These are phyloP conservation scores for Xylaria arbuscula DNA, from an alignment of 2,329 filamentous ascomycete species.

Conservation along the genomic window DNA sequence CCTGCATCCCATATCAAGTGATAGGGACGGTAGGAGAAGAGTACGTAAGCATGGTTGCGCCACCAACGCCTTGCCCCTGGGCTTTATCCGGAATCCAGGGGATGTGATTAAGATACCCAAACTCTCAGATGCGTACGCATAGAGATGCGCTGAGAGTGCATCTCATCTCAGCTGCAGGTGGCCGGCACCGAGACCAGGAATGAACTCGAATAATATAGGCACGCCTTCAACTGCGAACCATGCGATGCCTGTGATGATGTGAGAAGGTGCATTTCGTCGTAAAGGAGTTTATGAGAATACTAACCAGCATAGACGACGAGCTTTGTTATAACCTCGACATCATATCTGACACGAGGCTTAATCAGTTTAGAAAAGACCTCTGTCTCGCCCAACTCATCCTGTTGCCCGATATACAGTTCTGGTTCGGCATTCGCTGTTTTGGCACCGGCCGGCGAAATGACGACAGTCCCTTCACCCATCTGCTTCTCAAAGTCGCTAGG, in stretches of 20 bases:
- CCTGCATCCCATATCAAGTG: constrained; percentile 10
- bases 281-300: constrained; percentile 46
- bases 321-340: constrained; percentile 99
- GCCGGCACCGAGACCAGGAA: constrained; percentile 53
- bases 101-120: constrained; percentile 32
- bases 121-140: constrained; percentile 31
- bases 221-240: constrained; percentile 56
- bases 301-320: constrained; percentile 91
- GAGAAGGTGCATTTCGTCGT: constrained; percentile 11
- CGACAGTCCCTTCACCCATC: constrained; percentile 74
- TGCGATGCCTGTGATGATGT: constrained; percentile 46
- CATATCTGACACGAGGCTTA: constrained; percentile 90
- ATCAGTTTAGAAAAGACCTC: constrained; percentile 88
- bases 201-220: constrained; percentile 56
- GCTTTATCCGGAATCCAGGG: constrained; percentile 29
- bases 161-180: constrained; percentile 45
- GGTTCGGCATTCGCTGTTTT: constrained; percentile 52
- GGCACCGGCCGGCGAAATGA: constrained; percentile 51
- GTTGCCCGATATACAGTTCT: constrained; percentile 54
- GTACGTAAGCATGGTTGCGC: constrained; percentile 22
- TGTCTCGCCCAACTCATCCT: constrained; percentile 70
- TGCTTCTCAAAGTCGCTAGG: constrained; percentile 74
- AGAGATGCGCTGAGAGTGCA: constrained; percentile 10
- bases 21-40: constrained; percentile 15
- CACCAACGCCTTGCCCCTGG: constrained; percentile 35